Conservation (phyloP, 257 asterid genomes). For the Rubia yunnanensis region DNA sequence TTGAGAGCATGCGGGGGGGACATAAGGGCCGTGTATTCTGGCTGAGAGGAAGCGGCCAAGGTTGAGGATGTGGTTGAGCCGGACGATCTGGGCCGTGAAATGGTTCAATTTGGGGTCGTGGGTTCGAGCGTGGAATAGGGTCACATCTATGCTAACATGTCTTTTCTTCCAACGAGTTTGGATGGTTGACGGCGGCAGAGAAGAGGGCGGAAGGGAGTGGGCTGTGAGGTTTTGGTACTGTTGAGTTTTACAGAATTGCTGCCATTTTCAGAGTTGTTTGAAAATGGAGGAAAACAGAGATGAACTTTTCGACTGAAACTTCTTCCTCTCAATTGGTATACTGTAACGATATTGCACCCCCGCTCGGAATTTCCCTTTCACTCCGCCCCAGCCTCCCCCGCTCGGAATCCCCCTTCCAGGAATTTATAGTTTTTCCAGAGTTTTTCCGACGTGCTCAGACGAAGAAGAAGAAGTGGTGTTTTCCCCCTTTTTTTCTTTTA, state of each 20-base stretch:
- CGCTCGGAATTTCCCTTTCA: no score
- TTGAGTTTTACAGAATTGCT: constrained; percentile 26
- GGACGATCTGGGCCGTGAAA: constrained; percentile 45
- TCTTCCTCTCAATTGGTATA: no score
- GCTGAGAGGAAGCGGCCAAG: constrained; percentile 42
- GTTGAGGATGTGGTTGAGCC: constrained; percentile 45
- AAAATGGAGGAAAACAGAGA: not conserved
- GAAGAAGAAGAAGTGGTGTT: no score
- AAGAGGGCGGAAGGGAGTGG: constrained; percentile 15
- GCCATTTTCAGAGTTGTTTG: constrained; percentile 25
- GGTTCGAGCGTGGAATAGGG: constrained; percentile 67
- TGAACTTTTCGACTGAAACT: no score
- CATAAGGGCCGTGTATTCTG: constrained; percentile 48
- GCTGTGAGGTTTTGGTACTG: not conserved
- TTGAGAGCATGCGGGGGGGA: constrained; percentile 61
- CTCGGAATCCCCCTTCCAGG: no score
- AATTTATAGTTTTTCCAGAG: no score
- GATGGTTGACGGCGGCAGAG: constrained; percentile 22
- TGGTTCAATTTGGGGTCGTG: constrained; percentile 57
- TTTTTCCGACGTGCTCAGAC: no score
- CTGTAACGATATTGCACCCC: no score
- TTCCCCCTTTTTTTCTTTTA: no score
- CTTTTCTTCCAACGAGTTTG: constrained; percentile 63
- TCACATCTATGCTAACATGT: constrained; percentile 78
- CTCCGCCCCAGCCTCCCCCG: no score